Evolutionary conservation across 1,284 basidiomycete species (phyloP).

Genomic region (Pseudozyma sp.): DNA sequence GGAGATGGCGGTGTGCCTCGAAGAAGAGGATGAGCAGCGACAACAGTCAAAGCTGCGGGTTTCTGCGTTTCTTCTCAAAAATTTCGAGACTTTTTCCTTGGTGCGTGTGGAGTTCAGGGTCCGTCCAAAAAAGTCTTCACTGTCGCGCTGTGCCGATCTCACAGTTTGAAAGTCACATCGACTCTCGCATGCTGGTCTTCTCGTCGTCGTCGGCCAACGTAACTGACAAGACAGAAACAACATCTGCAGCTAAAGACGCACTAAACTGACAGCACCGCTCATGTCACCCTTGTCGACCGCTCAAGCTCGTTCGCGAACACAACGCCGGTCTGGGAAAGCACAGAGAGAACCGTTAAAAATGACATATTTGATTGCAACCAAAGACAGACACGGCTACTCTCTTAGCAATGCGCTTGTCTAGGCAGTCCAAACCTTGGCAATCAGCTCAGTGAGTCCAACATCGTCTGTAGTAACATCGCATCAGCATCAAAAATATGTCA

Average conservation of each 20-base stretch:
- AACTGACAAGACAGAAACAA: too few species aligned
- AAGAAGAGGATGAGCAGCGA: constrained; percentile 7
- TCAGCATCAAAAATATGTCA: not conserved
- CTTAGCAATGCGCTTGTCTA: constrained; percentile 53
- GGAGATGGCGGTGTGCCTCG: not conserved
- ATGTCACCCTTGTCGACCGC: too few species aligned
- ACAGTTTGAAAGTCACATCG: not conserved
- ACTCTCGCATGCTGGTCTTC: too few species aligned
- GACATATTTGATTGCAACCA: constrained; percentile 12
- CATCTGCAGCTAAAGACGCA: too few species aligned
- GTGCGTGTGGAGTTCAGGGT: constrained; percentile 47
- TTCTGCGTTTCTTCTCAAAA: constrained; percentile 13
- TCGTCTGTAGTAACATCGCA: constrained; percentile 71
- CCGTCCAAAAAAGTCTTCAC: not conserved
- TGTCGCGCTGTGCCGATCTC: not conserved
- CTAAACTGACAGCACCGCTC: too few species aligned
- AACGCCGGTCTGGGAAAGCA: too few species aligned
- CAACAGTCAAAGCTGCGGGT: constrained; percentile 10
- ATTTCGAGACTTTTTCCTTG: constrained; percentile 16
- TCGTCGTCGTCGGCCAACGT: too few species aligned
- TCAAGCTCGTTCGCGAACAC: too few species aligned
- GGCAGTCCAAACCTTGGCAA: constrained; percentile 77
- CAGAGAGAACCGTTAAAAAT: not conserved
- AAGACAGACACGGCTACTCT: not conserved
- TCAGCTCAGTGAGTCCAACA: constrained; percentile 85